These are phyloP conservation scores for Trichoderma pleuroti DNA, from an alignment of 2,329 filamentous ascomycete species.

Conservation along the genomic window DNA sequence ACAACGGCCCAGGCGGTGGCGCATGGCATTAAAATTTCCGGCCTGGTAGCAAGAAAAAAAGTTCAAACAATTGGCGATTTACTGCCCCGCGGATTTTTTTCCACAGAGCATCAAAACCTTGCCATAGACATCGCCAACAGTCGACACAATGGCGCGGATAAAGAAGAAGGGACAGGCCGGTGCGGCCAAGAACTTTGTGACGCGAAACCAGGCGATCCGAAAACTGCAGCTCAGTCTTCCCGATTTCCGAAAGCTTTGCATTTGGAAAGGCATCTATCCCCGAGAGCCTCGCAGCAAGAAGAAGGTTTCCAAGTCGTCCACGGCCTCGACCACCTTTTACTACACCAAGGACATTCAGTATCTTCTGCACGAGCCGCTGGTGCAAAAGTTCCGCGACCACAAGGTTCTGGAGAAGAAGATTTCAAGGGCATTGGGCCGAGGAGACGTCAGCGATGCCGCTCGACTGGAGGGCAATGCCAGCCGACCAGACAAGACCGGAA, in stretches of 20 bases:
- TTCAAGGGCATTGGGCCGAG: slow-evolving; percentile 81
- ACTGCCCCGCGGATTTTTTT: slow-evolving; percentile 33
- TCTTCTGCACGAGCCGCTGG: slow-evolving; percentile 89
- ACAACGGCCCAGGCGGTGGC: slow-evolving; percentile 27
- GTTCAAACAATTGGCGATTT: slow-evolving; percentile 23
- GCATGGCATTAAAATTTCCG: slow-evolving; percentile 35
- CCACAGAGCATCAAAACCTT: slow-evolving; percentile 23
- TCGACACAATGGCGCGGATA: slow-evolving; percentile 62
- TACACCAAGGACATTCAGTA: slow-evolving; percentile 96
- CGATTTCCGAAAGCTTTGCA: slow-evolving; percentile 96
- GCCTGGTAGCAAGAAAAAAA: slow-evolving; percentile 35
- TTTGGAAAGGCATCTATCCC: slow-evolving; percentile 99
- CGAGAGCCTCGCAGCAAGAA: slow-evolving; percentile 95
- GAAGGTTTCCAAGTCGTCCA: slow-evolving; percentile 90
- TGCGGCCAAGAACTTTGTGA: slow-evolving; percentile 97
- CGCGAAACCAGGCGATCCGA: slow-evolving; percentile 91
- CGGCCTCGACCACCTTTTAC: slow-evolving; percentile 87
- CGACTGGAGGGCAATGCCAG: slow-evolving; percentile 83
- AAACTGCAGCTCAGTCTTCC: slow-evolving; percentile 96
- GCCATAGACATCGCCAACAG: slow-evolving; percentile 17
- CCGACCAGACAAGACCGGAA: slow-evolving; percentile 84
- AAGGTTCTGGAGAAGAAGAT: slow-evolving; percentile 98
- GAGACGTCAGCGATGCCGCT: slow-evolving; percentile 84
- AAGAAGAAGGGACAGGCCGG: slow-evolving; percentile 93
- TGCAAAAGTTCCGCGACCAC: slow-evolving; percentile 94